Conservation (phyloP, 495 filamentous ascomycete genomes). For the Tuber umbilicatum region DNA sequence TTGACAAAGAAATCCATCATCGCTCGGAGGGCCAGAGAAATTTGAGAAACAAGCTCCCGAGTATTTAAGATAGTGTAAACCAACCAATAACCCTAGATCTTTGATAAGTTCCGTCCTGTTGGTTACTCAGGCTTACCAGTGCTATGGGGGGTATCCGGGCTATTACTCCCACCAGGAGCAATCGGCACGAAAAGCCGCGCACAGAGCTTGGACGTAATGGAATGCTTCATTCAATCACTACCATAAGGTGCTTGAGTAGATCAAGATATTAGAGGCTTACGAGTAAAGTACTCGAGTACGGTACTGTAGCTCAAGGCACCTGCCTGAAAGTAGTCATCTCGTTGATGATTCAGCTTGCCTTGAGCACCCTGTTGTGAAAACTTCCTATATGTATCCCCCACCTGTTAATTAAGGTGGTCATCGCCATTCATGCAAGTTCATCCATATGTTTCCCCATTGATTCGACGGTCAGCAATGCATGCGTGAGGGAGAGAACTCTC, state of each 20-base stretch:
- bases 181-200: background rate
- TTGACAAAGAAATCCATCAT: too few species aligned
- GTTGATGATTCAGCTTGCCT: background rate
- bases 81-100: too few species aligned
- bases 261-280: background rate
- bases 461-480: background rate
- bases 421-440: background rate
- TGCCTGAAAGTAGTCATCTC: background rate
- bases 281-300: background rate
- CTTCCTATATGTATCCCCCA: background rate
- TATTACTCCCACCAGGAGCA: background rate
- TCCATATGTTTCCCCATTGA: background rate
- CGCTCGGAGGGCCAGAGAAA: too few species aligned
- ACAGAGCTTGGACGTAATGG: background rate
- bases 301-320: background rate
- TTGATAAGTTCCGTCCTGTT: too few species aligned
- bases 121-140: too few species aligned
- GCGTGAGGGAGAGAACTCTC: background rate
- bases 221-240: background rate
- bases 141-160: too few species aligned
- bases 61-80: too few species aligned
- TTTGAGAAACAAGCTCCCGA: too few species aligned
- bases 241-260: background rate
- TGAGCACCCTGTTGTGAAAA: background rate
- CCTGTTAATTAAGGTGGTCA: background rate